A percentile compares a stretch with the other conserved stretches of the same genome.
phyloP scores from a whole-genome alignment of 2,329 filamentous ascomycete genomes.

The Chlorencoelia australis region DNA sequence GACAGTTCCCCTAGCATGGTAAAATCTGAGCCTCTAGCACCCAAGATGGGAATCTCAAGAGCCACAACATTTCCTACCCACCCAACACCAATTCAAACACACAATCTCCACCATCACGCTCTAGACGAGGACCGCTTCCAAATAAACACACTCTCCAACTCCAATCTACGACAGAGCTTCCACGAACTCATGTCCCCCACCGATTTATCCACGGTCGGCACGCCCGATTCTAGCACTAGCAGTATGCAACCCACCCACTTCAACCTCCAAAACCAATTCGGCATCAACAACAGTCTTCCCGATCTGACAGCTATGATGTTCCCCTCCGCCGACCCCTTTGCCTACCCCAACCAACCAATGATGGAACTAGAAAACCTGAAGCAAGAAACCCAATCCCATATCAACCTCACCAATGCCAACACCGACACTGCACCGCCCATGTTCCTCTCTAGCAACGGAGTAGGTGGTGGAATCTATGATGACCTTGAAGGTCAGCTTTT shows the following conservation, averaged over 20 bases:
- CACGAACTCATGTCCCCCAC: constrained; percentile 20
- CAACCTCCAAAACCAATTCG: constrained; percentile 28
- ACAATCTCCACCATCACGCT: constrained; percentile 11
- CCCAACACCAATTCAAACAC: constrained; percentile 18
- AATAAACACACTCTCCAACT: constrained; percentile 17
- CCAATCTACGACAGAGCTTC: constrained; percentile 21
- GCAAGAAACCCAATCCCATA: constrained; percentile 11
- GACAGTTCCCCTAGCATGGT: constrained; percentile 29
- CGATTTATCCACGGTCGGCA: constrained; percentile 20
- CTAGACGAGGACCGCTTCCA: constrained; percentile 14
- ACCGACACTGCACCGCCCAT: constrained; percentile 12
- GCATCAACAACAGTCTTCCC: constrained; percentile 34
- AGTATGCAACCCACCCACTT: constrained; percentile 11
- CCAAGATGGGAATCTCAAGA: constrained; percentile 11
- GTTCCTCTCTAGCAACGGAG: constrained; percentile 21
- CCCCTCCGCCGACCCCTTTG: constrained; percentile 65
- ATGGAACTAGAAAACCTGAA: constrained; percentile 43
- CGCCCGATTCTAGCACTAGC: constrained; percentile 18
- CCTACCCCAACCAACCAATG: constrained; percentile 65
- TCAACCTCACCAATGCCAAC: constrained; percentile 6
- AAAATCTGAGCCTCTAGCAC: constrained; percentile 17
- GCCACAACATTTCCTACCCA: constrained; percentile 23
- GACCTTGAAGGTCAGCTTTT: constrained; percentile 67
- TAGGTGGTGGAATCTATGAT: constrained; percentile 30
- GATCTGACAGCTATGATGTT: constrained; percentile 76